Percentiles rank a stretch among this genome's conserved stretches.
phyloP scores from a whole-genome alignment of 768 basidiomycete species.

The Tricholoma hemisulphureum region DNA sequence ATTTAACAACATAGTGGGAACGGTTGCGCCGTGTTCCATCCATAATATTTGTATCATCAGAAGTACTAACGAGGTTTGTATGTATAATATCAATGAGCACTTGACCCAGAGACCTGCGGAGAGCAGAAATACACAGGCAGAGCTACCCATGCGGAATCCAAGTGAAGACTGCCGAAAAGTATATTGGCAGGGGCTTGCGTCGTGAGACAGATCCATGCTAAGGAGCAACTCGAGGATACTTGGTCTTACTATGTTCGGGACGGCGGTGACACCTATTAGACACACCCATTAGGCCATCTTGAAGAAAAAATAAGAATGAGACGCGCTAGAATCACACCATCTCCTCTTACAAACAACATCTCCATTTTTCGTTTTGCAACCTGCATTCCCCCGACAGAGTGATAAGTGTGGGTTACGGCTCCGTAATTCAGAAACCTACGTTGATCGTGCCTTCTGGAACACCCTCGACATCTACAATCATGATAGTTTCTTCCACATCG shows the following conservation, averaged over 20 bases:
- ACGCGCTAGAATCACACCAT: slow-evolving; percentile 92
- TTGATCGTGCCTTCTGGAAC: slow-evolving; percentile 63
- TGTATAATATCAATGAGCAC: not conserved
- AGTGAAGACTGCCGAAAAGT: slow-evolving; percentile 27
- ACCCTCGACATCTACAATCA: slow-evolving; percentile 89
- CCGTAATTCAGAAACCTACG: slow-evolving; percentile 34
- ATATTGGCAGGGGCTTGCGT: slow-evolving; percentile 28
- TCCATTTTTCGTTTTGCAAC: slow-evolving; percentile 92
- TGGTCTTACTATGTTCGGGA: slow-evolving; percentile 54
- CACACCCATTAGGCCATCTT: slow-evolving; percentile 11
- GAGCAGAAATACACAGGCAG: slow-evolving; percentile 2
- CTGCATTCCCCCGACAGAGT: slow-evolving; percentile 36
- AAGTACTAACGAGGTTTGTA: not conserved
- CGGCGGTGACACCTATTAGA: slow-evolving; percentile 71
- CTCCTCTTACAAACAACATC: slow-evolving; percentile 97
- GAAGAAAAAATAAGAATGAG: slow-evolving; percentile 7
- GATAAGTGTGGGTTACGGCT: slow-evolving; percentile 1
- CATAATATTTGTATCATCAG: not conserved
- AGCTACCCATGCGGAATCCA: not conserved
- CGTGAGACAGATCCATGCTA: not conserved
- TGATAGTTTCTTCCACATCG: slow-evolving; percentile 96
- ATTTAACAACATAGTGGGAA: not conserved
- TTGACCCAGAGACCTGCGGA: not conserved
- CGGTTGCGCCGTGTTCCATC: not conserved
- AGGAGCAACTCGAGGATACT: not conserved